Conservation (phyloP, 2,329 filamentous ascomycete species). For the Monilinia fructigena region DNA sequence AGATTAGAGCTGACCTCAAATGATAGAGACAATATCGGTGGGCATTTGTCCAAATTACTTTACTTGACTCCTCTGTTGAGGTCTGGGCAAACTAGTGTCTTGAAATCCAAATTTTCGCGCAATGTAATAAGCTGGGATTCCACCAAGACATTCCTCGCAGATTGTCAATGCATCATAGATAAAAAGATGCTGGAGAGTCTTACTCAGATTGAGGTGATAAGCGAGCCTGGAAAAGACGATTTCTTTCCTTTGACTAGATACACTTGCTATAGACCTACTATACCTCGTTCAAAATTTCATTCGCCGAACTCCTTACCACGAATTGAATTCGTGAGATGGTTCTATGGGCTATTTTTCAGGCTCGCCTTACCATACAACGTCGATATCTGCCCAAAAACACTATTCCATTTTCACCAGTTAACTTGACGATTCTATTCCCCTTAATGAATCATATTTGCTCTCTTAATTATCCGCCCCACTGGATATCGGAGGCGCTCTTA, state of each 20-base stretch:
- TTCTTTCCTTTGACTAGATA: neutral
- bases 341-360: constrained; percentile 28
- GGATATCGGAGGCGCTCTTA: constrained; percentile 26
- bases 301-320: neutral
- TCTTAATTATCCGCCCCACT: constrained; percentile 28
- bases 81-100: neutral
- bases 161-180: constrained; percentile 26
- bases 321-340: constrained; percentile 25
- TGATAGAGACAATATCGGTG: constrained; percentile 24
- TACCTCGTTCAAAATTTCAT: neutral
- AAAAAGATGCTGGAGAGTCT: constrained; percentile 23
- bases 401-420: constrained; percentile 24
- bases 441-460: constrained; percentile 24
- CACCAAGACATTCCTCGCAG: constrained; percentile 19
- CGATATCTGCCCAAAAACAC: neutral
- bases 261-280: neutral
- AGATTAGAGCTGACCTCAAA: neutral
- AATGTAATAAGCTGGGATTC: constrained; percentile 23
- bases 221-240: neutral
- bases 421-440: constrained; percentile 24
- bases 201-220: neutral
- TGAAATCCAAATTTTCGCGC: constrained; percentile 25
- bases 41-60: constrained; percentile 25
- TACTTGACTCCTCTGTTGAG: constrained; percentile 22
- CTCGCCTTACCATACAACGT: constrained; percentile 22